A percentile compares a stretch with the other conserved stretches of the same genome.
Conservation (phyloP, 2,329 filamentous ascomycete species). For the Dactylellina drechsleri region DNA sequence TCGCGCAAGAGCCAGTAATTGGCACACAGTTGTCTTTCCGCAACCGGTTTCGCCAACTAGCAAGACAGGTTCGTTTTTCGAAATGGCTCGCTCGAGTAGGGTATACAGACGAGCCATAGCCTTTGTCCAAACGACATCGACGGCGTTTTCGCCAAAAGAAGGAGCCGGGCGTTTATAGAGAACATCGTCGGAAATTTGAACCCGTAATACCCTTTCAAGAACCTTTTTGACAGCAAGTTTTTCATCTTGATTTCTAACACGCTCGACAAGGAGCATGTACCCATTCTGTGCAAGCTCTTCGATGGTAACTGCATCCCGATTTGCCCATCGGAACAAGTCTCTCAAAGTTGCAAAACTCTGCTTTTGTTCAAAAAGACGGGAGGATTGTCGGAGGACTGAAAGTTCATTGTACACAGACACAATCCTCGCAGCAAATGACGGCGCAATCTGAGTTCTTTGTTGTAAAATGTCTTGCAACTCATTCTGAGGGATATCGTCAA, state of each 20-base stretch:
- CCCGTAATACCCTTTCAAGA: constrained; percentile 90
- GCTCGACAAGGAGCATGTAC: constrained; percentile 94
- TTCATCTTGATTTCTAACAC: constrained; percentile 91
- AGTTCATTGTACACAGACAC: constrained; percentile 94
- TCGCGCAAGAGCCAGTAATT: constrained; percentile 85
- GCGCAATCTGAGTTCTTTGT: constrained; percentile 85
- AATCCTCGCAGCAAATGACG: constrained; percentile 89
- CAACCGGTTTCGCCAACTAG: constrained; percentile 97
- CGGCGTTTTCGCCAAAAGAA: constrained; percentile 40
- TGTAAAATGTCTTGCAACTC: constrained; percentile 93
- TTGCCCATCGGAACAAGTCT: constrained; percentile 95
- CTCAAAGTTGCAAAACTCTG: constrained; percentile 95
- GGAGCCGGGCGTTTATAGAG: constrained; percentile 70
- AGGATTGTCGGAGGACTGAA: constrained; percentile 87
- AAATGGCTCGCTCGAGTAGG: constrained; percentile 84
- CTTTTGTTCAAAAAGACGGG: constrained; percentile 92
- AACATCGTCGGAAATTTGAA: constrained; percentile 76
- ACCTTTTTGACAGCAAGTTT: constrained; percentile 83
- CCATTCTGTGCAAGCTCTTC: constrained; percentile 91
- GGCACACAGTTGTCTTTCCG: constrained; percentile 96
- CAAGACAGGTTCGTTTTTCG: constrained; percentile 91
- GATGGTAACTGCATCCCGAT: constrained; percentile 82
- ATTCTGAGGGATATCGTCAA: constrained; percentile 95
- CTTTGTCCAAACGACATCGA: constrained; percentile 84
- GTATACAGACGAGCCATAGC: constrained; percentile 93